phyloP scores from a whole-genome alignment of 2,329 filamentous ascomycete species.

The Trichophyton mentagrophytes region DNA sequence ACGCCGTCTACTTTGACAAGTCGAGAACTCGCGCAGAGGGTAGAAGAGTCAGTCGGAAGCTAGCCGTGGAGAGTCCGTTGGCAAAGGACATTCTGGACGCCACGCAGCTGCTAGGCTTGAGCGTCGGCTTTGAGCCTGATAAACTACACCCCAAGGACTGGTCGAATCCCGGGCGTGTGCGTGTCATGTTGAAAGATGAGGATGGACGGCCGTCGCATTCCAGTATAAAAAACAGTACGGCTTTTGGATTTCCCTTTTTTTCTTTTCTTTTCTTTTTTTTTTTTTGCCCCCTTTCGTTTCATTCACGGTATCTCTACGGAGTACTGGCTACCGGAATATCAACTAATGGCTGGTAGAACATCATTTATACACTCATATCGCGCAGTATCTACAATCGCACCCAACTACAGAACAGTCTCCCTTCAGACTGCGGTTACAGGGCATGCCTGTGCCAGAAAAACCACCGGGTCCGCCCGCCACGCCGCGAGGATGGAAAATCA shows the following conservation, averaged over 20 bases:
- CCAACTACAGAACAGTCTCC: conserved; percentile 63
- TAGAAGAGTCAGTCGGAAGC: conserved; percentile 57
- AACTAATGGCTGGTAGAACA: conserved; percentile 43
- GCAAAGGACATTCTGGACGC: conserved; percentile 81
- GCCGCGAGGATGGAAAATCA: conserved; percentile 85
- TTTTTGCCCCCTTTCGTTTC: no score
- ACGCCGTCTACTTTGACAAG: conserved; percentile 90
- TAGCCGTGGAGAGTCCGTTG: conserved; percentile 73
- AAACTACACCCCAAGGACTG: conserved; percentile 95
- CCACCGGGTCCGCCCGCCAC: conserved; percentile 60
- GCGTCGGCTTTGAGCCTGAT: conserved; percentile 68
- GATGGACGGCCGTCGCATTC: conserved; percentile 37
- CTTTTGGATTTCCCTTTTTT: not conserved
- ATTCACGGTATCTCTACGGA: not conserved
- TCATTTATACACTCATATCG: conserved; percentile 72
- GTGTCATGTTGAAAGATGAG: conserved; percentile 55
- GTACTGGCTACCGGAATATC: not conserved
- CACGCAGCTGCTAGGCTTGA: conserved; percentile 53
- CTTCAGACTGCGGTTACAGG: conserved; percentile 59
- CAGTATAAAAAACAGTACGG: conserved; percentile 52
- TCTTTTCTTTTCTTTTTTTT: not conserved
- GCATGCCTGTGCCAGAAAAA: conserved; percentile 54
- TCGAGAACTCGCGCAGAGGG: conserved; percentile 55
- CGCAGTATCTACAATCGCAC: conserved; percentile 60
- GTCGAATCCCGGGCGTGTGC: conserved; percentile 86